Base-by-base conservation (phyloP, 176 grass and related monocot species). In the Areca catechu region DNA sequence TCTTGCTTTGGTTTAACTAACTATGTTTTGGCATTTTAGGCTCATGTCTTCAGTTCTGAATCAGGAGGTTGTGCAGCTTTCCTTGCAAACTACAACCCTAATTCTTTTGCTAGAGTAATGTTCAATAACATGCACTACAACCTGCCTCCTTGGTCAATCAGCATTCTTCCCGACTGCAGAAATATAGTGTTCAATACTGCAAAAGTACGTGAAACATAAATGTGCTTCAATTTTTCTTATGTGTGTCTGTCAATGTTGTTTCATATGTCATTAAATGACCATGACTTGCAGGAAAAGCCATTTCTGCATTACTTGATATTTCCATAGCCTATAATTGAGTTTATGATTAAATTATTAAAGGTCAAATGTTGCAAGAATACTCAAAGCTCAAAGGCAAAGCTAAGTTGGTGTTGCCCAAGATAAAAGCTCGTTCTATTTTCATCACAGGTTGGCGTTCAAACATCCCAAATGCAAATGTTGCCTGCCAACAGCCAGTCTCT, bases 391-490 rank as follows among this genome's bases (percentile, higher is more conserved):
- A 43, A 43, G 10, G 1, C 34, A 43, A 43, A 14, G 34, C 34
- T 43, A 14, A 12, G 34, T 12, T 43, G 34, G 34, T 14, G 34
- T 12, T 43, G 34, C 34, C 34, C 34, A 43, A 12, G 34, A 14
- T 43, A 43, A 43, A 43, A 43, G 10, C 10, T 43, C 34, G 57
- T 29, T 3, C 61, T 67, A 53, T 50, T 9, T 66, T 30, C 10
- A 56, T 51, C n/a, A 51, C 50, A 98, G 94, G 73, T 98, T 70
- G 94, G 94, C 51, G 86, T 86, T 83, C 94, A 98, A 72, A 98
- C 94, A 75, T 89, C 81, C 76, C 88, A 92, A 69, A 92, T 98
- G 88, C 88, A 98, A 82, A 98, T 98, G 94, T 92, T 75, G 81
- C 62, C 70, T 67, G 67, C 76, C 65, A 85, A 76, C 30, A 55